Evolutionary conservation across 2,329 filamentous ascomycete species (phyloP).

Genomic region (Exophiala lecanii-corni): DNA sequence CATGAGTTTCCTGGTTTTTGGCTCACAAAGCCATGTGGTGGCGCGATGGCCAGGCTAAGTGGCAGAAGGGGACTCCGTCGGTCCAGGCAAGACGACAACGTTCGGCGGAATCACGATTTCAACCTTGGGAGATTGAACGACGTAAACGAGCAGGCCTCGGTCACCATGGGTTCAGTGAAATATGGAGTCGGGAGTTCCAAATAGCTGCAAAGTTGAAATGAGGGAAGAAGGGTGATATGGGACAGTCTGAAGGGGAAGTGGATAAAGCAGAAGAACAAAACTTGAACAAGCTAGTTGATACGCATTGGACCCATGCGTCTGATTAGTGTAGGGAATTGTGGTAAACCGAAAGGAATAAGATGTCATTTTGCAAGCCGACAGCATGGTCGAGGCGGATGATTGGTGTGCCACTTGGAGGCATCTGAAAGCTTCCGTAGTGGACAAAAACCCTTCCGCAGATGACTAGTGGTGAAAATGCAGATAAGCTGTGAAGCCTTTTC

Average conservation of each 20-base stretch:
- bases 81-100: not conserved
- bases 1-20: not conserved
- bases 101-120: not conserved
- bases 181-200: not conserved
- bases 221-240: not conserved
- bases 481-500: not conserved
- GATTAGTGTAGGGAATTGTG: not conserved
- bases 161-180: too few relatives aligned
- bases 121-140: too few relatives aligned
- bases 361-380: not conserved
- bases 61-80: not conserved
- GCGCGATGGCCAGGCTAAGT: not conserved
- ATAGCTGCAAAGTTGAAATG: not conserved
- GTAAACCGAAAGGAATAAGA: not conserved
- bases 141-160: too few relatives aligned
- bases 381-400: slow-evolving; percentile 13
- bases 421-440: not conserved
- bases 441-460: not conserved
- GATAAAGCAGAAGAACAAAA: not conserved
- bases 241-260: not conserved
- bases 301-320: not conserved
- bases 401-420: slow-evolving; percentile 6
- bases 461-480: not conserved
- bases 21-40: not conserved
- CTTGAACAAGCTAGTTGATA: not conserved